Conservation (phyloP, 2,329 filamentous ascomycete genomes). For the Keithomyces neogunnii region DNA sequence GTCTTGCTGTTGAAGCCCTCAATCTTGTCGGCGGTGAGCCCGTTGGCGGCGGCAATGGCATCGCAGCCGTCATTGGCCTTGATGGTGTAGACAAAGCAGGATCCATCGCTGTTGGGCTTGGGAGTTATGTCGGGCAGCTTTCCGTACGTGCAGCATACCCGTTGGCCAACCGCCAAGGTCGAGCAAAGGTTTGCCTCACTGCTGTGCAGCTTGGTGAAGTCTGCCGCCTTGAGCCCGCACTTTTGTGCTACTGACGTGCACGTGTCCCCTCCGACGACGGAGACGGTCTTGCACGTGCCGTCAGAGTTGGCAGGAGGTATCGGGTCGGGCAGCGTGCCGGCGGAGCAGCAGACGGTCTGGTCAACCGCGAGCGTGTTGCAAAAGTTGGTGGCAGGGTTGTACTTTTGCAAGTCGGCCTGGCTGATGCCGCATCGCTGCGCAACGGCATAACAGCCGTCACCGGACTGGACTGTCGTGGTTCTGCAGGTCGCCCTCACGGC, state of each 20-base stretch:
- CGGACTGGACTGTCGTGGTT: too few species aligned
- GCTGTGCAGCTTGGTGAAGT: neutral
- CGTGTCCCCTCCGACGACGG: too few species aligned
- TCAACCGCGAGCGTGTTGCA: too few species aligned
- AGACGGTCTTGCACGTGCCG: too few species aligned
- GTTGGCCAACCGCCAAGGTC: neutral
- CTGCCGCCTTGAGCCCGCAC: neutral
- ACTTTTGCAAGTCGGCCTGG: too few species aligned
- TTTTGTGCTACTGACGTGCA: neutral
- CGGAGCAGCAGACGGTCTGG: too few species aligned
- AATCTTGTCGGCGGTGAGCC: neutral
- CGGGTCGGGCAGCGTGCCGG: too few species aligned
- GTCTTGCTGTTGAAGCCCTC: neutral
- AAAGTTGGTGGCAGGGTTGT: too few species aligned
- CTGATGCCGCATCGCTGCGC: too few species aligned
- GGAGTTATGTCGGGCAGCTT: conserved; percentile 7
- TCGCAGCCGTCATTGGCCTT: conserved; percentile 17
- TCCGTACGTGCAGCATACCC: neutral
- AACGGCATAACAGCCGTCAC: too few species aligned
- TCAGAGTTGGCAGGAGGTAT: too few species aligned
- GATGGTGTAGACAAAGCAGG: conserved; percentile 18
- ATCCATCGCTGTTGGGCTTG: conserved; percentile 19
- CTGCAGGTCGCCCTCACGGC: too few species aligned
- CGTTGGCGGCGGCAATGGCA: conserved; percentile 12
- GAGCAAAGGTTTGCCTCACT: neutral